phyloP scores from a whole-genome alignment of 1,139 yeast genomes.

The Saccharomycopsis phalli region DNA sequence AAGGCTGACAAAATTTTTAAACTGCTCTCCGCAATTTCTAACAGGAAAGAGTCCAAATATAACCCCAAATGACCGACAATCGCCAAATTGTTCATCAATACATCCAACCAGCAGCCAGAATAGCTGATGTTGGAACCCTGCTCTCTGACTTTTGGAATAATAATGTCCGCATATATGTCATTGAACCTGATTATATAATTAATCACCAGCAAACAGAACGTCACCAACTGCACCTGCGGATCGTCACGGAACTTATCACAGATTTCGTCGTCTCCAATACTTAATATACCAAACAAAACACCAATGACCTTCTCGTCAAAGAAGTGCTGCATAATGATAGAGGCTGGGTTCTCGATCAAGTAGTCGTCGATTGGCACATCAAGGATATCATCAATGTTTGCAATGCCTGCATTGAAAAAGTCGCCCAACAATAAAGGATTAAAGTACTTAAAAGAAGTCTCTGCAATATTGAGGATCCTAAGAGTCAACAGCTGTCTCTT shows the following conservation, averaged over 20 bases:
- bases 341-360: conserved; percentile 57
- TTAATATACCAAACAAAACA: conserved; percentile 47
- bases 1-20: conserved; percentile 40
- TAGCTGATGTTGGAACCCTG: conserved; percentile 26
- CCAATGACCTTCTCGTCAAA: conserved; percentile 50
- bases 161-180: conserved; percentile 42
- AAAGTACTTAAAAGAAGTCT: conserved; percentile 46
- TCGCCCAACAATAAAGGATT: conserved; percentile 55
- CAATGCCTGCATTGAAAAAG: conserved; percentile 37
- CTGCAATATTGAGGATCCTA: conserved; percentile 43
- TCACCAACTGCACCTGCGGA: conserved; percentile 30
- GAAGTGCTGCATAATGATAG: conserved; percentile 51
- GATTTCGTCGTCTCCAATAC: conserved; percentile 48
- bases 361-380: conserved; percentile 30
- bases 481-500: conserved; percentile 44
- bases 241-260: conserved; percentile 33
- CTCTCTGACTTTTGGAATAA: conserved; percentile 26
- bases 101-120: too few species aligned
- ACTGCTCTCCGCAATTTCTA: conserved; percentile 7
- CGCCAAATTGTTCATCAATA: conserved; percentile 13
- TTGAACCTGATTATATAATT: conserved; percentile 47
- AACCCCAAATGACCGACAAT: conserved; percentile 17
- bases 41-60: conserved; percentile 10
- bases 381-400: conserved; percentile 43
- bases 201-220: conserved; percentile 36